Base-by-base conservation (phyloP, 352 stramenopile species). In the Pythium dissimile region DNA sequence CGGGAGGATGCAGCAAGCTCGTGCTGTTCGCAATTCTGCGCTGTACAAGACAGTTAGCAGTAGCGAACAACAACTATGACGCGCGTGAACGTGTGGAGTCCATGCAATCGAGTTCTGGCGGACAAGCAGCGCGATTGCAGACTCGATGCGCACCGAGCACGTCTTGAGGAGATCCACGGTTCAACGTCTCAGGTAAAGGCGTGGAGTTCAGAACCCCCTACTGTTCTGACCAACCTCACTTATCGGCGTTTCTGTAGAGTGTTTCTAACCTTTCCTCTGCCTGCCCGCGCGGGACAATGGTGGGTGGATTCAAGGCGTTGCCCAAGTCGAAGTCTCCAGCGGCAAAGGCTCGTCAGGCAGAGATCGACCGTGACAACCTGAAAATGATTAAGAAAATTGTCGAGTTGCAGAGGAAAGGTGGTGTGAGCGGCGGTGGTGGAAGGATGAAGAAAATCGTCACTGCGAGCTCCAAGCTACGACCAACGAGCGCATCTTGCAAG, bases 301-400 rank as follows among this genome's bases (percentile, higher is more conserved):
- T 10, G 15, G 42, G 15, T 8, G 12, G 30, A 2, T 67, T 64
- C 34, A 63, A 55, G 15, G 67, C 24, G 9, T 44, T 53, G 0
- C 46, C 73, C 13, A 76, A 71, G 30, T 74, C 67, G 0, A 72
- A 87, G 42, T 85, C 77, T 0, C 66, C 68, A 3, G 77, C 72
- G 1, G 67, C 56, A 6, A 87, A 82, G 38, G 54, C 71, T 13
- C 71, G 73, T 1, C 77, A 85, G 45, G 69, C 67, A 5, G 73
- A 84, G 52, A 84, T 85, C 23, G 71, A 82, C 30, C 69, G 66
- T 28, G 74, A 85, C 38, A 85, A 85, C 43, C 65, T 88, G 27
- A 55, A 77, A 26, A 52, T 86, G 20, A 81, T 88, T 54, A 75
- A 78, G 57, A 83, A 74, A 39, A 72, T 86, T 35, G 69, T 88